Conservation (phyloP, 108 stramenopile species). For the Pseudonitzschia pungens region DNA sequence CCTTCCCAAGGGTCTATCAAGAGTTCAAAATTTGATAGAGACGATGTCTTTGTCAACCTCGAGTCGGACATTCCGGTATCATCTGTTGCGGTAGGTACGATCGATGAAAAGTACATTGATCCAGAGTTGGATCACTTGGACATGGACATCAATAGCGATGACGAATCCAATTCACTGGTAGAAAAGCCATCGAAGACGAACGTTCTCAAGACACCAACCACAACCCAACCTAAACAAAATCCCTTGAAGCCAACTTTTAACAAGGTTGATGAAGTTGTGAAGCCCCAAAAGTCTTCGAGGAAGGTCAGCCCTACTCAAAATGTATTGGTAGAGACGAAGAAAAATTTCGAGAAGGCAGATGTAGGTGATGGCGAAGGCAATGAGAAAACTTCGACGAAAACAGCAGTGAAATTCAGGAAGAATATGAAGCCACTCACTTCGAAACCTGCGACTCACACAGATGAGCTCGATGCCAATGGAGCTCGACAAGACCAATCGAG, state of each 20-base stretch:
- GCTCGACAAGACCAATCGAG: background rate
- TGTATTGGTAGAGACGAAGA: background rate
- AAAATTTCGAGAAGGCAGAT: background rate
- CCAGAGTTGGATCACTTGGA: conserved; percentile 24
- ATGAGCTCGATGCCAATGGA: background rate
- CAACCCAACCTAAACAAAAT: background rate
- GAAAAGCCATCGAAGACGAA: background rate
- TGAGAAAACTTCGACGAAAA: background rate
- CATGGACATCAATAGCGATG: conserved; percentile 1
- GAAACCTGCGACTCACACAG: background rate
- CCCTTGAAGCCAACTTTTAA: background rate
- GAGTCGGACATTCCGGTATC: background rate
- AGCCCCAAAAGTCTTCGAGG: background rate
- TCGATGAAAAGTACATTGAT: conserved; percentile 4
- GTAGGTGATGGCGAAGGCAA: background rate
- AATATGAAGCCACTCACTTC: too few relatives aligned
- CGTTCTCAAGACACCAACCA: background rate
- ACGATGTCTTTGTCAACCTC: conserved; percentile 1
- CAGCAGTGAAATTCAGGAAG: background rate
- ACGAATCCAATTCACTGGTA: background rate
- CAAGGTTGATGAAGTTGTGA: too few relatives aligned
- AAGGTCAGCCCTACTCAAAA: background rate
- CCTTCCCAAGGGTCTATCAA: too few relatives aligned
- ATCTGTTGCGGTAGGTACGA: background rate
- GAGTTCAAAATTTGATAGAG: background rate